Percentiles rank a stretch among this genome's conserved stretches.
These are phyloP conservation scores for Candida piceae DNA, from an alignment of 805 yeast species.

Conservation along the genomic window DNA sequence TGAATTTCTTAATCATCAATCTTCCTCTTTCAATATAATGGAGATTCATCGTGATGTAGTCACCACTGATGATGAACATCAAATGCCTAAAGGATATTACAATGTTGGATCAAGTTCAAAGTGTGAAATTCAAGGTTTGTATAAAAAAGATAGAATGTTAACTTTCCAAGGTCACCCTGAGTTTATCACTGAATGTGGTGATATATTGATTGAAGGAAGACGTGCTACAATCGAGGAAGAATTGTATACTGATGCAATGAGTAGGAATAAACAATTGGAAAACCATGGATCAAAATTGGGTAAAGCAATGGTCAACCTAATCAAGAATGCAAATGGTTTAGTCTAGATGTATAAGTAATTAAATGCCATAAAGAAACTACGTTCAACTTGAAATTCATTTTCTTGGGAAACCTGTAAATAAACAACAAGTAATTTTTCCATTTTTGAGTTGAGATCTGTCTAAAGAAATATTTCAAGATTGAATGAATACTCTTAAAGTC, in stretches of 20 bases:
- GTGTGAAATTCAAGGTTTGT: constrained; percentile 66
- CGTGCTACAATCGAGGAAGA: constrained; percentile 3
- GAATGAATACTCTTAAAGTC: too few species aligned
- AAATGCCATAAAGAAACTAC: too few species aligned
- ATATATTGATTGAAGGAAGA: constrained; percentile 5
- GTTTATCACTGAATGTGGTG: constrained; percentile 39
- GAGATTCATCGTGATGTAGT: constrained; percentile 57
- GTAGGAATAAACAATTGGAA: constrained; percentile 1
- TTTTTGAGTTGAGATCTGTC: too few species aligned
- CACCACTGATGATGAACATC: background rate
- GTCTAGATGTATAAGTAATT: too few species aligned
- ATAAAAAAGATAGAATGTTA: constrained; percentile 44
- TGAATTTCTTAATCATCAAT: too few species aligned
- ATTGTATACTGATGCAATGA: constrained; percentile 2
- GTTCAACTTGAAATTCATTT: too few species aligned
- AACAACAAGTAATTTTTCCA: too few species aligned
- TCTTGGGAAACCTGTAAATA: too few species aligned
- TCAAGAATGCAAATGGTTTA: constrained; percentile 1
- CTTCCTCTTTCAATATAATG: constrained; percentile 37
- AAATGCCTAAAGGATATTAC: constrained; percentile 31
- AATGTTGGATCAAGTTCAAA: constrained; percentile 45
- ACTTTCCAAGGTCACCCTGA: constrained; percentile 93
- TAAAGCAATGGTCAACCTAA: constrained; percentile 5
- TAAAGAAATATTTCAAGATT: too few species aligned
- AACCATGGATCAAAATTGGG: constrained; percentile 10